Evolutionary conservation across 129 eudicot species (phyloP).

Genomic region (Sambucus nigra): DNA sequence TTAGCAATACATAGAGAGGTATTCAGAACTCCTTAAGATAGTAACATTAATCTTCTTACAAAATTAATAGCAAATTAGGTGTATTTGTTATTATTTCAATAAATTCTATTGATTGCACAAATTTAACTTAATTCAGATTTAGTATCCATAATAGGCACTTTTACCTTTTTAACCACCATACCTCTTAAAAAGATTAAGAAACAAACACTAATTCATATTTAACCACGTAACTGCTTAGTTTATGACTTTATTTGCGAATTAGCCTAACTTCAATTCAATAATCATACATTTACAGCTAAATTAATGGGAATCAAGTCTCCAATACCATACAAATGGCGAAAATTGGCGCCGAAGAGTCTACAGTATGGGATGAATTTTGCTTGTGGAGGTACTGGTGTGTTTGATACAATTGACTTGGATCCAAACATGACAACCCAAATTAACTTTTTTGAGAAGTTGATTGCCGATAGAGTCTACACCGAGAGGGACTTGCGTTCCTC

Average conservation of each 20-base stretch:
- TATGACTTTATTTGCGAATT: no score
- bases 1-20: no score
- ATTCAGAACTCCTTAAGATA: no score
- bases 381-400: conserved; percentile 76
- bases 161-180: background rate
- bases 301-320: conserved; percentile 61
- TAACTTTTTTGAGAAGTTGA: conserved; percentile 34
- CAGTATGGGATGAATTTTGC: conserved; percentile 63
- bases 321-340: conserved; percentile 41
- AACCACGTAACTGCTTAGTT: no score
- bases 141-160: no score
- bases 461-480: conserved; percentile 32
- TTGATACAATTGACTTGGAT: conserved; percentile 34
- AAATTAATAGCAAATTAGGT: no score
- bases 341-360: conserved; percentile 20
- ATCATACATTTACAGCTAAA: conserved; percentile 34
- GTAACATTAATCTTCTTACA: no score
- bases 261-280: no score
- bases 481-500: conserved; percentile 37
- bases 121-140: no score
- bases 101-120: no score
- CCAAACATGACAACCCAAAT: conserved; percentile 85
- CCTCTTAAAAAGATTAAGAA: background rate
- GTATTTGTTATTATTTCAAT: no score
- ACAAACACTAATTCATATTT: background rate